phyloP scores from a whole-genome alignment of 495 filamentous ascomycete genomes.

The Penicillium cataractarum region DNA sequence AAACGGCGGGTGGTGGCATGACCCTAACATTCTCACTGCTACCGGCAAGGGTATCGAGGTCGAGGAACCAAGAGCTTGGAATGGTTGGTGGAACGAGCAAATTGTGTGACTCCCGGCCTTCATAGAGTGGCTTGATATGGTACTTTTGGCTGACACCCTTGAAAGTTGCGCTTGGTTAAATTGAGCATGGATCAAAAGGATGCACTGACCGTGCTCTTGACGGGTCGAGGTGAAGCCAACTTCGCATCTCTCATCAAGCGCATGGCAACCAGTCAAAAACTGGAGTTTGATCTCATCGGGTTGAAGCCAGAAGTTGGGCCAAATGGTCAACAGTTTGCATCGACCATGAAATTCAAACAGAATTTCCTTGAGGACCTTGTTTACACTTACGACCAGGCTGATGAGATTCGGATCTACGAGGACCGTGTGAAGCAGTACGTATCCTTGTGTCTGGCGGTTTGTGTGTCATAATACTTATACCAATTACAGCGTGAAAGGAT shows the following conservation, averaged over 20 bases:
- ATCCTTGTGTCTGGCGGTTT: neutral
- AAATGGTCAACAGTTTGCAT: constrained; percentile 70
- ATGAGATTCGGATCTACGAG: constrained; percentile 77
- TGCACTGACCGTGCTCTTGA: constrained; percentile 83
- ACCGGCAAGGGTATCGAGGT: constrained; percentile 82
- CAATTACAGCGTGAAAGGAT: constrained; percentile 64
- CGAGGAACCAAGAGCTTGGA: constrained; percentile 84
- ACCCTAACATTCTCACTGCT: constrained; percentile 78
- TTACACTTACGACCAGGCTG: constrained; percentile 78
- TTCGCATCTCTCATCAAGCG: constrained; percentile 82
- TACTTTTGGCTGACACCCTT: constrained; percentile 31
- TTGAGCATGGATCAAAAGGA: constrained; percentile 88
- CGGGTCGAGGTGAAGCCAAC: constrained; percentile 76
- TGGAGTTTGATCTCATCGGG: constrained; percentile 87
- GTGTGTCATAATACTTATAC: constrained; percentile 21
- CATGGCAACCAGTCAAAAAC: constrained; percentile 74
- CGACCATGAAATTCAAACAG: constrained; percentile 88
- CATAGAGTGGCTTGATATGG: neutral
- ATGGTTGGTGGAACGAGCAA: constrained; percentile 97
- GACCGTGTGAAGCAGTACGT: constrained; percentile 67
- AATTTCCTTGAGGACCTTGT: constrained; percentile 76
- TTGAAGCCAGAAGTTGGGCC: constrained; percentile 87
- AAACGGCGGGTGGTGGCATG: constrained; percentile 98
- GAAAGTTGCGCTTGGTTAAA: constrained; percentile 73
- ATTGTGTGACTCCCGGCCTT: constrained; percentile 57